These are phyloP conservation scores for Strobilomyces confusus DNA, from an alignment of 768 basidiomycete species.

Conservation along the genomic window DNA sequence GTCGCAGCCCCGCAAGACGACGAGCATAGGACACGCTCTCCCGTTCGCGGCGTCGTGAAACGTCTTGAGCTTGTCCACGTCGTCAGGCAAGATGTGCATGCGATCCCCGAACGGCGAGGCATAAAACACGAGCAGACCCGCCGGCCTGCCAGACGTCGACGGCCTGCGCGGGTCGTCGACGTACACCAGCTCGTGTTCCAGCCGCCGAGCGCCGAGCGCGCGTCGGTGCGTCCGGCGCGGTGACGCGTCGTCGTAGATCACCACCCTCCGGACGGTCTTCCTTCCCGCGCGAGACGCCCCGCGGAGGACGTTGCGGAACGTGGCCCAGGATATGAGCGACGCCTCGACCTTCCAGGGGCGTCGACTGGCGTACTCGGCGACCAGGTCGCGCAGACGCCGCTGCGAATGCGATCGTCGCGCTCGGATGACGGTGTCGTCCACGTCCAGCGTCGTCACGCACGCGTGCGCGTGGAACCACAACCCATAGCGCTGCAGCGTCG, in stretches of 20 bases:
- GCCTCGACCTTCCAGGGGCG: background rate
- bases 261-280: background rate
- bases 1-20: background rate
- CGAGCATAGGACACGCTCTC: background rate
- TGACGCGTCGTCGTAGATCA: background rate
- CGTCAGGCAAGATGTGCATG: background rate
- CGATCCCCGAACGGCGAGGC: background rate
- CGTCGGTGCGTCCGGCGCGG: background rate
- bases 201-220: background rate
- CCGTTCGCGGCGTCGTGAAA: background rate
- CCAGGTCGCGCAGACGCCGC: background rate
- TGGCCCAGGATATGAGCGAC: background rate
- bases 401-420: background rate
- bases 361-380: background rate
- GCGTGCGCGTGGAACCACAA: conserved; percentile 20
- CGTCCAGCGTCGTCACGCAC: background rate
- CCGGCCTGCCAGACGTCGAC: background rate
- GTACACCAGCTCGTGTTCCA: background rate
- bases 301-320: background rate
- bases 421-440: background rate
- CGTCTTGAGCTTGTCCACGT: background rate
- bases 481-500: background rate
- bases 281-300: background rate
- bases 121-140: background rate
- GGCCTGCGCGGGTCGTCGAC: background rate